phyloP scores from a whole-genome alignment of 1,284 basidiomycete genomes.

The Waitea zeae region DNA sequence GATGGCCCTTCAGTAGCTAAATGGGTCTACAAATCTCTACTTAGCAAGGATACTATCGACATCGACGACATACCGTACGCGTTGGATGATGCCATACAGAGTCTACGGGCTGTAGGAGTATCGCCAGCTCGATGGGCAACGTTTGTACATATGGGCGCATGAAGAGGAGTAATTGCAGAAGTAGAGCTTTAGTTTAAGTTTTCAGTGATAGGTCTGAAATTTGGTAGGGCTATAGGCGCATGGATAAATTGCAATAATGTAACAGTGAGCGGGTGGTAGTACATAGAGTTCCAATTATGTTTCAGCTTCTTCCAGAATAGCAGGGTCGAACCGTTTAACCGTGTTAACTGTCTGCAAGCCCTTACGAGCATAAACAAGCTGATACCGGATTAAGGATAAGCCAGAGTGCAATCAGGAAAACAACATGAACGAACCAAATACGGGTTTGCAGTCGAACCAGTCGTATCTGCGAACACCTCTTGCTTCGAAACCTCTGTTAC shows the following conservation, averaged over 20 bases:
- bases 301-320: no score
- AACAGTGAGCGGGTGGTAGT: no score
- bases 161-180: no score
- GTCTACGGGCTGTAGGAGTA: background rate
- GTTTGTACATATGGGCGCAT: background rate
- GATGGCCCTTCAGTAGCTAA: background rate
- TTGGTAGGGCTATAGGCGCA: no score
- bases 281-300: no score
- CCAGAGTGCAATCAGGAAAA: background rate
- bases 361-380: conserved; percentile 73
- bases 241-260: no score
- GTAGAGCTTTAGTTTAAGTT: no score
- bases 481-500: conserved; percentile 60
- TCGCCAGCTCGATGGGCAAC: background rate
- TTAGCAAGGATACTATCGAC: background rate
- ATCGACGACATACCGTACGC: background rate
- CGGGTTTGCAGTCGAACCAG: conserved; percentile 66
- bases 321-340: conserved; percentile 44
- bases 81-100: background rate
- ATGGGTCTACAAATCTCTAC: background rate
- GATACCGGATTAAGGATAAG: conserved; percentile 2
- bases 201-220: no score
- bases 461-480: conserved; percentile 66
- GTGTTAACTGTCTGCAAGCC: conserved; percentile 60
- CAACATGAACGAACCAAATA: conserved; percentile 52